Evolutionary conservation across 2,329 filamentous ascomycete genomes (phyloP), one percentile per base, ranked within the genome.

Genomic region (Mycosphaerella sp.): DNA sequence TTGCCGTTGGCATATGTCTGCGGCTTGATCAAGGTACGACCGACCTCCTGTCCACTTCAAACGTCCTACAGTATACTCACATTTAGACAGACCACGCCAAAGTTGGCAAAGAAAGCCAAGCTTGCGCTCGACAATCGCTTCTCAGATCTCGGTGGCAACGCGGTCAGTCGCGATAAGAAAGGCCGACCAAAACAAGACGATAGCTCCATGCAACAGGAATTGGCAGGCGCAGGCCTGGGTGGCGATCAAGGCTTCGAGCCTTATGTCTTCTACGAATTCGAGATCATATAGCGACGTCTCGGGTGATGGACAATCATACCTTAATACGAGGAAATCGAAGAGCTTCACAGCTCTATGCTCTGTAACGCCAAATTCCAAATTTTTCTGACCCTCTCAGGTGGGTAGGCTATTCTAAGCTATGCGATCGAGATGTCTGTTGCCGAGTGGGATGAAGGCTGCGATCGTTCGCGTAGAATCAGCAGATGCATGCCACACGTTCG

Each of bases 211-310:
- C 84, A 87, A 41, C 86, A 84, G 38, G 92, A 97, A 64, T 87
- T 96, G 80, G 88, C 89, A 40, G 85, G 86, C 2, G 85, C 85
- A 3, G 86, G 76, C 0, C 74, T 79, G 34, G 80, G 81, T 41
- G 87, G 90, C 55, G 85, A 84, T 51, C 78, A 81, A 63, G 90
- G 96, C 70, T 98, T 97, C 76, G 93, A 89, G 56, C 86, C 93
- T 40, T 98, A 95, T 73, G 93, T 97, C 68, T 96, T 91, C 77
- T 98, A 97, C 74, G 89, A 95, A 70, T 87, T 97, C 69, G 88
- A 93, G 68, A 83, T 97, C 62, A 72, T 75, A 64, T 81, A 72
- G 59, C 39, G 47, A 21, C 21, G 17, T 21, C 14, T 47, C 31
- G 31, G 40, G n/a, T 21, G 12, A 9, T 17, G 34, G 17, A 7